phyloP scores from a whole-genome alignment of 1,284 basidiomycete species.

The Cutaneotrichosporon cavernicola region DNA sequence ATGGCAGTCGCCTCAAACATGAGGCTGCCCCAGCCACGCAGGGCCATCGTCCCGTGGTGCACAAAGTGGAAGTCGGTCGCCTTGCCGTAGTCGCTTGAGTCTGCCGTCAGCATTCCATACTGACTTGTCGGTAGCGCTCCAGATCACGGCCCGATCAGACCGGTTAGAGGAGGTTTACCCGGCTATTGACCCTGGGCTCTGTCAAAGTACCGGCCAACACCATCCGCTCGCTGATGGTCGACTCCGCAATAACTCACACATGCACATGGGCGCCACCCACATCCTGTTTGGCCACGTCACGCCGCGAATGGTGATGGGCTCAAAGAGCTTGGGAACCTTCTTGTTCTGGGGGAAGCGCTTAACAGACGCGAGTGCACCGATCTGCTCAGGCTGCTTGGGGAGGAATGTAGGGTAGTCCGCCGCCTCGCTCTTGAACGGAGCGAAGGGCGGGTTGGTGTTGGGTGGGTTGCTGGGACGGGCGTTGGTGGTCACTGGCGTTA shows the following conservation, averaged over 20 bases:
- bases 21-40: conserved; percentile 60
- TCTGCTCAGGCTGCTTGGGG: conserved; percentile 63
- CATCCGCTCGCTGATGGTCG: neutral
- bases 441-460: conserved; percentile 19
- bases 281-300: conserved; percentile 66
- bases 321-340: conserved; percentile 63
- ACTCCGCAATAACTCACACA: conserved; percentile 36
- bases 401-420: conserved; percentile 20
- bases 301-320: conserved; percentile 64
- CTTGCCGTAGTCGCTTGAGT: conserved; percentile 68
- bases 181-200: too few relatives aligned
- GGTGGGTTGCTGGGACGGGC: conserved; percentile 6
- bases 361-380: conserved; percentile 56
- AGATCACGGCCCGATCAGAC: too few relatives aligned
- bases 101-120: conserved; percentile 41
- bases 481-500: conserved; percentile 8
- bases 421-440: conserved; percentile 16
- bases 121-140: too few relatives aligned
- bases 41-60: conserved; percentile 61
- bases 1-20: conserved; percentile 70
- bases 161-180: too few relatives aligned
- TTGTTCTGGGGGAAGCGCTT: conserved; percentile 27
- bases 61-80: conserved; percentile 77
- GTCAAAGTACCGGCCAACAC: neutral
- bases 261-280: conserved; percentile 67